Evolutionary conservation across 2,329 filamentous ascomycete species (phyloP).

Genomic region (Venturia pyrina): DNA sequence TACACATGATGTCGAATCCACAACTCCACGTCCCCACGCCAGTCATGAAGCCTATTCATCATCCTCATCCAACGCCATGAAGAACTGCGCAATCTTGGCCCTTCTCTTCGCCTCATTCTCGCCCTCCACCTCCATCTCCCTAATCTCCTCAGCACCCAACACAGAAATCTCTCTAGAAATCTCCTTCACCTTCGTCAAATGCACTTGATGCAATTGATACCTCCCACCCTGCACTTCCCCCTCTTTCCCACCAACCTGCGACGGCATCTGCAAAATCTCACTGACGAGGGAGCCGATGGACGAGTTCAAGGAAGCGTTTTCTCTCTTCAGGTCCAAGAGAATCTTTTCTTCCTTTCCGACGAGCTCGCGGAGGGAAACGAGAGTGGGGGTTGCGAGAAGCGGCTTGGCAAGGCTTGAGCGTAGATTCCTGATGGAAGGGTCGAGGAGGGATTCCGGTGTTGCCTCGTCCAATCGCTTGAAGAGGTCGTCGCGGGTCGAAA

Average conservation of each 20-base stretch:
- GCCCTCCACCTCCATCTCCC: background rate
- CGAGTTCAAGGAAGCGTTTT: background rate
- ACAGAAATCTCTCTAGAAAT: background rate
- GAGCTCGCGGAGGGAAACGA: background rate
- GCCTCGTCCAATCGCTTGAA: background rate
- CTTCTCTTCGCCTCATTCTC: background rate
- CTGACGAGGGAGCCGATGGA: background rate
- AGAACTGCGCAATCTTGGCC: background rate
- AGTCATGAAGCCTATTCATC: background rate
- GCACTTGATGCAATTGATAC: background rate
- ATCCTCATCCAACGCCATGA: background rate
- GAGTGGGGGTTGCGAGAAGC: background rate
- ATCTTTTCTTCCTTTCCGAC: background rate
- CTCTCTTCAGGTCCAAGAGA: background rate
- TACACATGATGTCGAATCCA: too few relatives aligned
- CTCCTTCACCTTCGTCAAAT: background rate
- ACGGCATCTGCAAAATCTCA: background rate
- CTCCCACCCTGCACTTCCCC: background rate
- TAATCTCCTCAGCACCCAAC: background rate
- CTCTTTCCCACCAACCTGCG: background rate
- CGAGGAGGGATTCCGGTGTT: background rate
- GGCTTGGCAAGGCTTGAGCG: background rate
- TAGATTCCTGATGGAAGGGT: background rate
- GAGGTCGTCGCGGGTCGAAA: background rate
- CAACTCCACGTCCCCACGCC: background rate